These are phyloP conservation scores for Trifolium fragiferum DNA, from an alignment of 306 rosid genomes.

Conservation along the genomic window DNA sequence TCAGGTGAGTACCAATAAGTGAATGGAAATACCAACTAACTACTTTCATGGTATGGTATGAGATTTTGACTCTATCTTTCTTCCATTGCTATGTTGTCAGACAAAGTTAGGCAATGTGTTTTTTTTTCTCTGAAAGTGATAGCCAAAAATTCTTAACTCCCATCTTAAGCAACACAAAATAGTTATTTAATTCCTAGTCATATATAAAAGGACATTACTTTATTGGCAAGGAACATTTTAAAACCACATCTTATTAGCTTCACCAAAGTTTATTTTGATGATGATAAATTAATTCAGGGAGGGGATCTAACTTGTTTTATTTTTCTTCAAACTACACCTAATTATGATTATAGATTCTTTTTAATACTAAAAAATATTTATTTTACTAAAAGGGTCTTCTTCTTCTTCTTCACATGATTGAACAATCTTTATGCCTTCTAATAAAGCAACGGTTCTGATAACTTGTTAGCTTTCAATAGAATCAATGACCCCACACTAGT, in stretches of 20 bases:
- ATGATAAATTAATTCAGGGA: constrained; percentile 1
- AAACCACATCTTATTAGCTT: not conserved
- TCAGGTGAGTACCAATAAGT: constrained; percentile 58
- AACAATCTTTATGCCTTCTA: constrained; percentile 67
- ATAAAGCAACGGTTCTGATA: constrained; percentile 90
- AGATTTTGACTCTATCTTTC: not conserved
- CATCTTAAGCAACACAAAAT: constrained; percentile 61
- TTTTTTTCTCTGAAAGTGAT: constrained; percentile 42
- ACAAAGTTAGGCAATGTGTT: constrained; percentile 31
- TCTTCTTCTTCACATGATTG: not conserved
- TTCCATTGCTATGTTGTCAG: constrained; percentile 26
- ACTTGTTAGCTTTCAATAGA: constrained; percentile 75
- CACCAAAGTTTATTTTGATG: constrained; percentile 2
- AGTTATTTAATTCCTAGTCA: too few species aligned
- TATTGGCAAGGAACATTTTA: constrained; percentile 20
- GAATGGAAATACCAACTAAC: constrained; percentile 62
- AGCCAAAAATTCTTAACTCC: constrained; percentile 65
- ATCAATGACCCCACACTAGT: constrained; percentile 77
- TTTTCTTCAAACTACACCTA: constrained; percentile 1
- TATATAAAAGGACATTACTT: too few species aligned
- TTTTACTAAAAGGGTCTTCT: not conserved
- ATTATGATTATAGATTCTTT: constrained; percentile 22
- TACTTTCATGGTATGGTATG: not conserved
- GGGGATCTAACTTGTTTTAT: constrained; percentile 25
- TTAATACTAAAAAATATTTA: not conserved